Percentiles rank a stretch among this genome's conserved stretches.
Evolutionary conservation across 768 basidiomycete genomes (phyloP).

Genomic region (Rhodotorula diobovata): DNA sequence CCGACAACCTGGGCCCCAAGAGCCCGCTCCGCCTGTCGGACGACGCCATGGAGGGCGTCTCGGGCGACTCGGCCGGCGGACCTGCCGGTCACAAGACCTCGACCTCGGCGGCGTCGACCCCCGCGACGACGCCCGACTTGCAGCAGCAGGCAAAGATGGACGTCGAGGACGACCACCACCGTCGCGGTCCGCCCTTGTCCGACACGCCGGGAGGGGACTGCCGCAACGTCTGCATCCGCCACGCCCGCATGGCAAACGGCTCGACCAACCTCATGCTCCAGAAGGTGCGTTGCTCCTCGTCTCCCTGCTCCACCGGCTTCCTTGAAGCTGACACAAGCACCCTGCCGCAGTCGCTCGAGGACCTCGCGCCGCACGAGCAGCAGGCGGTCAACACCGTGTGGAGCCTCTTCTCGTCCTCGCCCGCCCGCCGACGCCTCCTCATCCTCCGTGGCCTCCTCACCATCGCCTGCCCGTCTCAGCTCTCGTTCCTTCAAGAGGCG

Average conservation of each 20-base stretch:
- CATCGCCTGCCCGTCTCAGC: conserved; percentile 98
- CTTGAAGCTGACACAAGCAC: conserved; percentile 2
- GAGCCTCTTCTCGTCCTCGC: conserved; percentile 93
- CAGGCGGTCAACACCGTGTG: conserved; percentile 85
- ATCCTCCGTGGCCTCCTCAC: conserved; percentile 95
- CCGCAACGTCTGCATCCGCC: conserved; percentile 81
- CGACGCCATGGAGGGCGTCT: conserved; percentile 26
- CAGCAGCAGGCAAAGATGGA: conserved; percentile 7
- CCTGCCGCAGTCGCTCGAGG: conserved; percentile 70
- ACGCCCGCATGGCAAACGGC: conserved; percentile 95
- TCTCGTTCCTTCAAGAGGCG: conserved; percentile 89
- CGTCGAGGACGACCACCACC: conserved; percentile 30
- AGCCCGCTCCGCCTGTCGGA: not conserved
- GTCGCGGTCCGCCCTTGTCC: conserved; percentile 26
- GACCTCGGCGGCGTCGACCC: not conserved
- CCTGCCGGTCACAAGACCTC: not conserved
- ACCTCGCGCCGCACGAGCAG: conserved; percentile 72
- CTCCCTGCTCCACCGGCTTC: not conserved
- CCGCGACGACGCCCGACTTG: not conserved
- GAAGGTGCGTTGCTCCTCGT: conserved; percentile 58
- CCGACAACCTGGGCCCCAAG: conserved; percentile 13
- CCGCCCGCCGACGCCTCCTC: conserved; percentile 81
- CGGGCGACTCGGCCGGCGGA: too few relatives aligned
- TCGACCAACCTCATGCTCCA: conserved; percentile 88
- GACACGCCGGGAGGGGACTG: conserved; percentile 40